Evolutionary conservation across 2,329 filamentous ascomycete species (phyloP), one percentile per base, ranked within the genome.

Genomic region (Colletotrichum sp.): DNA sequence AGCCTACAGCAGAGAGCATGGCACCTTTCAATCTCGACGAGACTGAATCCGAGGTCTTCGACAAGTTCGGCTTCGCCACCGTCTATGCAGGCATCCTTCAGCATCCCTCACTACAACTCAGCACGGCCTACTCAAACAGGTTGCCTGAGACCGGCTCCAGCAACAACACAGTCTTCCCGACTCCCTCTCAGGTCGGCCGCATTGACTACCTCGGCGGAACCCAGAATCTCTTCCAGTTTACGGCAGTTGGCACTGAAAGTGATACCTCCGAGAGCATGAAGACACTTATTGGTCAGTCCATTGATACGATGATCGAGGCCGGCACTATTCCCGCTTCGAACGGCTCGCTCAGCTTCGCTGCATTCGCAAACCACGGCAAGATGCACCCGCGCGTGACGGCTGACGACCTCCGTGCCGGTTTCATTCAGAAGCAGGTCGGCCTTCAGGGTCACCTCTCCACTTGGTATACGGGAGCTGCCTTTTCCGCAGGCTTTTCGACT

Each of bases 391-490:
- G 79, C 14, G 83, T 86, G 1, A 78, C 82, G 0, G 76, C 79
- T 3, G 79, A 83, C 4, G 81, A 82, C 13, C 84, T 89, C 70
- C 78, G 74, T 24, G 77, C 71, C 9, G 87, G 87, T 0, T 88
- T 88, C 64, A 85, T 89, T 72, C 81, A 82, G 48, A 77, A 83
- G 55, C 79, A 87, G 65, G 83, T 86, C 77, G 83, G 79, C 3
- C 79, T 89, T 32, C 87, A 89, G 79, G 87, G 87, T 0, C 75
- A 83, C 18, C 79, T 82, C 21, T 84, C 83, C n/a, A 89, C 87
- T 0, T 89, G 81, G 79, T 89, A 84, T 77, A 88, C 86, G 0
- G 87, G 87, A 2, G 83, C 83, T 16, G 83, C 86, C 6, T 87
- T 81, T 70, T 80, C 81, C 16, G 80, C 79, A 1, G 78, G 79